Base-by-base conservation (phyloP, 108 stramenopile species). In the Phaeodactylum tricornutum region DNA sequence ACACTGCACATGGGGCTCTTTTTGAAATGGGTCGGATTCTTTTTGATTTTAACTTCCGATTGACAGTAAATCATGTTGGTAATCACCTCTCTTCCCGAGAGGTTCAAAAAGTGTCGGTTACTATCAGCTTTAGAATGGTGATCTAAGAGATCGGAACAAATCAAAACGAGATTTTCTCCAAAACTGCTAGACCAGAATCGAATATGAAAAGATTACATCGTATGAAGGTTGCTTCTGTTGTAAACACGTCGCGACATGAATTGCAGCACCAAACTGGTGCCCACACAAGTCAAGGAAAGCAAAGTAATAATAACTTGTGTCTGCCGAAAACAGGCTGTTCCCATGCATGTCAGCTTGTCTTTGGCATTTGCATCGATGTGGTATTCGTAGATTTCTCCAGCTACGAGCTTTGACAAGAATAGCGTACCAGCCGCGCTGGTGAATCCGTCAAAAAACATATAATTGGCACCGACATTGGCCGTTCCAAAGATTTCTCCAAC, bases 381-480 rank as follows among this genome's bases (percentile, higher is more conserved):
- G 21, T 62, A 59, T 40, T 87, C 76, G 43, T 87, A 89, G 2
- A 89, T 78, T 20, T 38, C 26, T 56, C 84, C 83, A 12, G 87
- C 80, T 1, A 89, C 73, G 16, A 80, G 47, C 50, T 89, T 84
- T 21, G 83, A 82, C 15, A 89, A 31, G 29, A 81, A 25, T 24
- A 84, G 55, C 4, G 83, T 89, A n/a, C 87, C 87, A 11, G 69
- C 63, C n/a, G 87, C 87, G n/a, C 74, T 77, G 9, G 66, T 64
- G 37, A 80, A 67, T 2, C 87, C 87, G 32, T 90, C 87, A 46
- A 58, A 90, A 34, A 85, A 90, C 83, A 90, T 78, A 68, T 90
- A 90, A 46, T 90, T 85, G 3, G 83, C 83, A 29, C 72, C 81
- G 48, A 80, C 64, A 49, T 90, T 67, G 4, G 43, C 54, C 4